A percentile compares a stretch with the other conserved stretches of the same genome.
Conservation (phyloP, 805 yeast species). For the Zygoascus flipseniorum region DNA sequence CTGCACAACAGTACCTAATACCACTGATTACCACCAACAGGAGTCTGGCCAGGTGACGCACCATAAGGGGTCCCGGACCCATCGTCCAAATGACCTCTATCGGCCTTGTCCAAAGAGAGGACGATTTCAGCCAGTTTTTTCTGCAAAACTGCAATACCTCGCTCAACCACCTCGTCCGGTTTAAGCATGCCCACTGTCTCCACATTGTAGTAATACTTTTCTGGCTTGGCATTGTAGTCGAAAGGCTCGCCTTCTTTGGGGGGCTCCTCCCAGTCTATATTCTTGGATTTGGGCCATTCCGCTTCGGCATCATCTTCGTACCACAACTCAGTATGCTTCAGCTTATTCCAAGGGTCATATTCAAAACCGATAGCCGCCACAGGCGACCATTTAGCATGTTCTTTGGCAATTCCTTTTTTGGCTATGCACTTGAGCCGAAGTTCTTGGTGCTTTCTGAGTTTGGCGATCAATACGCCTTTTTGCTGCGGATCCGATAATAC, state of each 20-base stretch:
- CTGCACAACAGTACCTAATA: background rate
- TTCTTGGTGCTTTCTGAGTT: conserved; percentile 88
- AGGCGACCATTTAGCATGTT: conserved; percentile 98
- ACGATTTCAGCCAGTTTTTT: conserved; percentile 84
- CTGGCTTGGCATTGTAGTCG: conserved; percentile 77
- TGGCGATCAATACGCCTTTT: conserved; percentile 85
- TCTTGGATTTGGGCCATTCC: conserved; percentile 90
- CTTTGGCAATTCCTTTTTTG: conserved; percentile 94
- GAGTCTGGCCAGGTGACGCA: background rate
- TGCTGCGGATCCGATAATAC: conserved; percentile 68
- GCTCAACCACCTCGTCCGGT: conserved; percentile 80
- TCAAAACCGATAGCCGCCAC: conserved; percentile 93
- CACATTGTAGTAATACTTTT: conserved; percentile 75
- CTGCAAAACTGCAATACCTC: conserved; percentile 79
- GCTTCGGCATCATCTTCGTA: conserved; percentile 77
- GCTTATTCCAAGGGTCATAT: conserved; percentile 98
- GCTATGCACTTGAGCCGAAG: conserved; percentile 86
- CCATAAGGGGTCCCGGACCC: background rate
- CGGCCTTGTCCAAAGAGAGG: conserved; percentile 45
- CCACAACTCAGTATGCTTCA: conserved; percentile 95
- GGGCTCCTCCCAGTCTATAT: conserved; percentile 93
- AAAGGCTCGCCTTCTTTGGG: conserved; percentile 81
- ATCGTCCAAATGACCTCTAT: conserved; percentile 7
- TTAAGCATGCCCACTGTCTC: conserved; percentile 88
- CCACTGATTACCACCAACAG: conserved; percentile 2